phyloP scores from a whole-genome alignment of 2,329 filamentous ascomycete species.

The Talaromyces sp. region DNA sequence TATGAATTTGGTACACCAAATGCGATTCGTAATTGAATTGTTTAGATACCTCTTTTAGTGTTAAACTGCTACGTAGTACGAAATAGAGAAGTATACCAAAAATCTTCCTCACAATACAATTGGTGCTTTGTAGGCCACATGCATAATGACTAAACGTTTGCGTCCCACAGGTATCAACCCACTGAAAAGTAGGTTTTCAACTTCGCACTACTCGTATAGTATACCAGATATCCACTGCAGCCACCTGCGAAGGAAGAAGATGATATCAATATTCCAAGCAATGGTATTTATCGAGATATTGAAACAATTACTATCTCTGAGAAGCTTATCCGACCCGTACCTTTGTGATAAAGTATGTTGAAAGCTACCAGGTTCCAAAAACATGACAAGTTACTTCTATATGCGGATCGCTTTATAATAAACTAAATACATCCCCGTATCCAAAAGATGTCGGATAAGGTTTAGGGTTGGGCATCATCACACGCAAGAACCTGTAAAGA shows the following conservation, averaged over 20 bases:
- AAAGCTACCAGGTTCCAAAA: background rate
- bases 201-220: background rate
- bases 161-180: background rate
- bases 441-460: background rate
- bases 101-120: background rate
- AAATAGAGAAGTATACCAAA: background rate
- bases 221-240: background rate
- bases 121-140: background rate
- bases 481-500: background rate
- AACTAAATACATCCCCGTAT: background rate
- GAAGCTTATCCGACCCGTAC: background rate
- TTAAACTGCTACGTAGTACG: background rate
- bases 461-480: background rate
- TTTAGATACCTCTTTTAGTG: background rate
- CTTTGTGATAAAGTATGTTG: background rate
- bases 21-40: background rate
- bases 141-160: background rate
- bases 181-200: background rate
- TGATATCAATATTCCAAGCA: background rate
- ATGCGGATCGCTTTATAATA: background rate
- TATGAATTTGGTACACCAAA: background rate
- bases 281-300: background rate
- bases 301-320: background rate
- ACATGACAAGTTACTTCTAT: background rate
- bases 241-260: background rate